Base-by-base conservation (phyloP, 352 stramenopile genomes). In the Phytophthora fragariaefolia region DNA sequence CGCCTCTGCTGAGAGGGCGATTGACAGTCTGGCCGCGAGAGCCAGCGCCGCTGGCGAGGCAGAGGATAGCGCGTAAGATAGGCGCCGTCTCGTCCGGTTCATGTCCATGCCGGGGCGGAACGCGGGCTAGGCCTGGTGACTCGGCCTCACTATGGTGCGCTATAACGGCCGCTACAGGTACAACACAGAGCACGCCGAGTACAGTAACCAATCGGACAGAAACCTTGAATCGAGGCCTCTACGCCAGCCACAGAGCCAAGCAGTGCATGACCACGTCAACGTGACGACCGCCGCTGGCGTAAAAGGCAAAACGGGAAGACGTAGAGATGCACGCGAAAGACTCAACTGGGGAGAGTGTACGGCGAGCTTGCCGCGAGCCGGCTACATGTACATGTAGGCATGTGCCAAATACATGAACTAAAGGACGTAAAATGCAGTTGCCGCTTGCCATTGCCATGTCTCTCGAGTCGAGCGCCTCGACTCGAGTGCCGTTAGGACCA, bases 1-100 rank as follows among this genome's bases (percentile, higher is more conserved):
- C 47, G 48, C 52, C 52, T 65, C 46, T 56, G 43, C 40, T 40
- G 20, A 38, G 24, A 18, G 18, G 32, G 63, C 63, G 50, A 65
- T 72, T 72, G 68, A 69, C 63, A 71, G 62, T 71, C 62, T 74
- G 66, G 26, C 22, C 28, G 8, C 27, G 28, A 72, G 63, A 76
- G 68, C 63, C 68, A 76, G 68, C 36, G 55, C 34, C 34, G 15
- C 36, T 43, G 36, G 36, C 30, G 30, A 36, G 60, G 55, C 47
- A 68, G 50, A 74, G 60, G 59, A 73, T 47, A 60, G 60, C 28
- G 47, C 27, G 53, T 61, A 73, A 54, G 65, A 61, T 56, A 66
- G 56, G 63, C 55, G 52, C 22, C 23, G 22, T n/a, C 40, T 45
- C 52, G n/a, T n/a, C n/a, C n/a, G n/a, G n/a, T n/a, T n/a, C n/a